These are phyloP conservation scores for Heliamphora pulchella DNA, from an alignment of 179 eudicot species.

Conservation along the genomic window DNA sequence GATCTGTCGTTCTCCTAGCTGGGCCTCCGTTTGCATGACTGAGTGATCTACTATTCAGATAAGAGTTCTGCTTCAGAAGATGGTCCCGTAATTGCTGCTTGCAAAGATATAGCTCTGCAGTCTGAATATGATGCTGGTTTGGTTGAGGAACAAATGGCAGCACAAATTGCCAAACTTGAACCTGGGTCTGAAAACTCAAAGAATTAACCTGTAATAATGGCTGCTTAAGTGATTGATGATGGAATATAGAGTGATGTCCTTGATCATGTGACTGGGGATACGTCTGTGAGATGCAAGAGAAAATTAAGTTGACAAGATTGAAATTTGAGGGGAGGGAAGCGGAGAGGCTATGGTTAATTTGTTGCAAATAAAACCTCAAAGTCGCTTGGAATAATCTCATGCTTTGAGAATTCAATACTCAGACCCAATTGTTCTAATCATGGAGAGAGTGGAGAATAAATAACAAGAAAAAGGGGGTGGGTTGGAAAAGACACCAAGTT, in stretches of 20 bases:
- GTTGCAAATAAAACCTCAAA: neutral
- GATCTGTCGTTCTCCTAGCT: neutral
- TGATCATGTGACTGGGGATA: neutral
- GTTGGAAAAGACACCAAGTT: neutral
- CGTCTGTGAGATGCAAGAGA: neutral
- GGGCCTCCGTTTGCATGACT: neutral
- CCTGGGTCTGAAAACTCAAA: slow-evolving; percentile 52
- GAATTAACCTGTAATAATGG: slow-evolving; percentile 20
- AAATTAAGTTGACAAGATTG: neutral
- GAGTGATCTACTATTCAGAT: neutral
- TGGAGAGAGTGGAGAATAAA: too few species aligned
- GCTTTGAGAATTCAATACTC: neutral
- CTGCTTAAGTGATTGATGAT: neutral
- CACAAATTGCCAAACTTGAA: slow-evolving; percentile 44
- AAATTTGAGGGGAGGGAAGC: neutral
- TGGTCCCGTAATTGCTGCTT: slow-evolving; percentile 27
- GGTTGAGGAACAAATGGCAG: slow-evolving; percentile 45
- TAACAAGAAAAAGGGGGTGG: too few species aligned
- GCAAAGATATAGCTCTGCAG: slow-evolving; percentile 12
- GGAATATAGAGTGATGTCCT: neutral
- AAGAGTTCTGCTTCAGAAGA: slow-evolving; percentile 22
- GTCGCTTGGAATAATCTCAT: neutral
- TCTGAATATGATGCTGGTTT: slow-evolving; percentile 42
- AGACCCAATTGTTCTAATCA: too few species aligned
- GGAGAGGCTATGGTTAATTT: neutral